Conservation (phyloP, 495 filamentous ascomycete genomes). For the Hypoxylon crocopeplum region DNA sequence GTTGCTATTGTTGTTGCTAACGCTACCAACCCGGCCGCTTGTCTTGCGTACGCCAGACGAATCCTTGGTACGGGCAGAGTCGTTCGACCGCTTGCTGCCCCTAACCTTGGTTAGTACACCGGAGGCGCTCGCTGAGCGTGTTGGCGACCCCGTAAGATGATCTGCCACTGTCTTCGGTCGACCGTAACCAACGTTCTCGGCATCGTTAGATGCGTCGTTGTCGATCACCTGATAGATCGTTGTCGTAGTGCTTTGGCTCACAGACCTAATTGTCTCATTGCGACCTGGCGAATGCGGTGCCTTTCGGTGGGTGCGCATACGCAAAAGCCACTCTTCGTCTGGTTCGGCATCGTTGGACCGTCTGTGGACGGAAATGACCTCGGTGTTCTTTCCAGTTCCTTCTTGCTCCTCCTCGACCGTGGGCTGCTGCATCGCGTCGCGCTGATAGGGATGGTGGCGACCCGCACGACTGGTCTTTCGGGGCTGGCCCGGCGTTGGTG, state of each 20-base stretch:
- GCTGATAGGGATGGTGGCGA: constrained; percentile 61
- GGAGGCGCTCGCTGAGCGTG: constrained; percentile 67
- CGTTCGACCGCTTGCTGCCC: constrained; percentile 67
- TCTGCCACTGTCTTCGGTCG: constrained; percentile 69
- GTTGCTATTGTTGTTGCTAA: constrained; percentile 51
- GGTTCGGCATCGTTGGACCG: constrained; percentile 67
- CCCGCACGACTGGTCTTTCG: constrained; percentile 75
- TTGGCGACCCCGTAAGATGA: constrained; percentile 36
- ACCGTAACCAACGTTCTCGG: constrained; percentile 57
- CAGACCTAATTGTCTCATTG: constrained; percentile 53
- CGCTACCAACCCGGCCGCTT: constrained; percentile 89
- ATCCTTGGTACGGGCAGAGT: constrained; percentile 58
- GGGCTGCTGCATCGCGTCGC: constrained; percentile 44
- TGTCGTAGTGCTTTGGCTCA: constrained; percentile 67
- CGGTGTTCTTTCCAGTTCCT: constrained; percentile 43
- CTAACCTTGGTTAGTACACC: constrained; percentile 78
- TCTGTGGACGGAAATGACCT: constrained; percentile 58
- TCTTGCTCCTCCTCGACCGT: constrained; percentile 54
- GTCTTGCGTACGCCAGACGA: constrained; percentile 81
- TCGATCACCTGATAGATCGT: constrained; percentile 60
- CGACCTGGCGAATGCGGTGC: constrained; percentile 50
- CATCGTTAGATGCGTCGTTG: constrained; percentile 62
- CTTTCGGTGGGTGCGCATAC: constrained; percentile 70
- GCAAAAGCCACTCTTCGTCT: constrained; percentile 78
- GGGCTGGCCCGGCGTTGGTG: constrained; percentile 94